These are phyloP conservation scores for Microcyclosporella mali DNA, from an alignment of 2,329 filamentous ascomycete genomes.

Conservation along the genomic window DNA sequence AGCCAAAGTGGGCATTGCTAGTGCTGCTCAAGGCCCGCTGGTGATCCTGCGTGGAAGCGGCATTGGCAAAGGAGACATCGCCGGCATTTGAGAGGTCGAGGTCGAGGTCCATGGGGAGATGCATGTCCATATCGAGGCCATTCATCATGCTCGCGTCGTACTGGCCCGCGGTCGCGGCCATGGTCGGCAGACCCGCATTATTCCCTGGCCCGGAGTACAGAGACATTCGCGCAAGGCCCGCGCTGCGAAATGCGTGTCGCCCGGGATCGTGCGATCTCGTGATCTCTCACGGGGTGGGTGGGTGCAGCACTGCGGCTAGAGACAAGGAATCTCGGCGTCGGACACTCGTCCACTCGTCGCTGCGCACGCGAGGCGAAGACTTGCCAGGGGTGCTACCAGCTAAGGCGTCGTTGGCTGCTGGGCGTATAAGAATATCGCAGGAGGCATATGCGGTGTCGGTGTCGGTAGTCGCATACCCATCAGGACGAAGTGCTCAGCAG, in stretches of 20 bases:
- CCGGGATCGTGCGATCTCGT: slow-evolving; percentile 15
- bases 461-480: too few species aligned
- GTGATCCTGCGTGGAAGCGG: slow-evolving; percentile 21
- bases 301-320: neutral
- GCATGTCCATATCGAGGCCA: slow-evolving; percentile 41
- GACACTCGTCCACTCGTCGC: too few species aligned
- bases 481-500: too few species aligned
- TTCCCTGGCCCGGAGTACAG: slow-evolving; percentile 15
- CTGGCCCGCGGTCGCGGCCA: slow-evolving; percentile 13
- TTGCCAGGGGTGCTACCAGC: too few species aligned
- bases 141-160: slow-evolving; percentile 33
- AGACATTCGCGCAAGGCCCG: slow-evolving; percentile 14
- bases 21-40: slow-evolving; percentile 21
- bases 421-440: too few species aligned
- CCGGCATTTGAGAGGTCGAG: slow-evolving; percentile 21
- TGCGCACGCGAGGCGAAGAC: too few species aligned
- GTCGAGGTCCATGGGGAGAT: slow-evolving; percentile 44
- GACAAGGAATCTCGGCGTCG: slow-evolving; percentile 9
- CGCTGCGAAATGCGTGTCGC: slow-evolving; percentile 11
- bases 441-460: too few species aligned
- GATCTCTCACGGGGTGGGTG: slow-evolving; percentile 16
- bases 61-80: slow-evolving; percentile 22
- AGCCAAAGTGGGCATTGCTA: slow-evolving; percentile 11
- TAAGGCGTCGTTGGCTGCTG: too few species aligned
- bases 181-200: slow-evolving; percentile 7